Base-by-base conservation (phyloP, 371 early-diverging fungal species). In the Mucor irregularis region DNA sequence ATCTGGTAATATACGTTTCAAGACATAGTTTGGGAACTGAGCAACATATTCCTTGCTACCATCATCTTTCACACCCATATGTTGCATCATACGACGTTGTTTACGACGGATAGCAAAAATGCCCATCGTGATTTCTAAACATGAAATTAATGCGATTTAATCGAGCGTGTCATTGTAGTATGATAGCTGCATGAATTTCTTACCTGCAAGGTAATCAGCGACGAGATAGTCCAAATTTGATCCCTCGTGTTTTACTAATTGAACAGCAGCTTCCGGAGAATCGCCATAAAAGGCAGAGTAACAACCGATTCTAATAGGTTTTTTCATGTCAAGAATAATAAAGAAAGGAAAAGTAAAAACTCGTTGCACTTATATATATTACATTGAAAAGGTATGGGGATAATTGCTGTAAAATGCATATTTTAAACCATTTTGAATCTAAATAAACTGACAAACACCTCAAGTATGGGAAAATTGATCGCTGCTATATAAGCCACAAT, bases 271-370 rank as follows among this genome's bases (percentile, higher is more conserved):
- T 38, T 64, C 83, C 58, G 56, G 83, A 63, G 49, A 84, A 81
- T 65, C 83, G 78, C 88, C 79, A 84, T 84, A 78, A 81, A 93
- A 88, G 61, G 91, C 81, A 67, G 80, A 79, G 49, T 74, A 84
- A 56, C 85, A 86, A 11, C 86, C 35, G 26, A 85, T 82, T 46
- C 84, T 83, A 19, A 84, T 77, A 35, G 72, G 25, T 49, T 49
- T 49, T 40, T 22, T 45, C 44, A 22, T 47, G 13, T 33, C 22
- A 5, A 33, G 13, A 34, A 11, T 21, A 22, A 13, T 13, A 49
- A 17, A 33, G 22, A 34, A 33, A 24, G 33, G 10, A 21, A 19
- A 19, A 33, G 33, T 19, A 37, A 34, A 16, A 11, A 37, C n/a
- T n/a, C n/a, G n/a, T n/a, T n/a, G n/a, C n/a, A n/a, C n/a, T n/a